Conservation (phyloP, 2,329 filamentous ascomycete genomes). For the Lizonia empirigonia region DNA sequence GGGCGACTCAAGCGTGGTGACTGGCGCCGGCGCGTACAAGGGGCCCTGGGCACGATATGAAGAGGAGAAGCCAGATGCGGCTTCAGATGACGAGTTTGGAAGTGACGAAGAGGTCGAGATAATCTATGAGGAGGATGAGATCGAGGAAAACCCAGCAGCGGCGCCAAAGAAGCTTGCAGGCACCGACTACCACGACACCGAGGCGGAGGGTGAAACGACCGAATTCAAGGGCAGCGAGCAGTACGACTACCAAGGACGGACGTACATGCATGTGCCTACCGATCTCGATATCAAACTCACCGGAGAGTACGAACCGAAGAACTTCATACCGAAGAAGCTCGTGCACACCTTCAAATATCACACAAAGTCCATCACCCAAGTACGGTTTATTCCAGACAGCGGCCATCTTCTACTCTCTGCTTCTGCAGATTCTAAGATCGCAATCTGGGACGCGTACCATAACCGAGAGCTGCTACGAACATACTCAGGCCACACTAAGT, state of each 20-base stretch:
- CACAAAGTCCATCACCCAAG: conserved; percentile 81
- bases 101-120: conserved; percentile 76
- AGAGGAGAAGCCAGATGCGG: conserved; percentile 69
- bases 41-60: conserved; percentile 93
- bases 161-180: conserved; percentile 65
- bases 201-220: conserved; percentile 69
- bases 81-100: conserved; percentile 65
- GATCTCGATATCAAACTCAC: conserved; percentile 59
- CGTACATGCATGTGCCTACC: conserved; percentile 96
- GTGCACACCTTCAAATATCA: conserved; percentile 88
- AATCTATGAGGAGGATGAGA: conserved; percentile 76
- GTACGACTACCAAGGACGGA: conserved; percentile 92
- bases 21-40: conserved; percentile 86
- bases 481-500: conserved; percentile 89
- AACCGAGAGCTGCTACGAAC: conserved; percentile 84
- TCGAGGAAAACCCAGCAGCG: conserved; percentile 61
- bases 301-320: conserved; percentile 80
- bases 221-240: conserved; percentile 83
- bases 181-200: conserved; percentile 57
- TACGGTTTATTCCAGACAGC: conserved; percentile 87
- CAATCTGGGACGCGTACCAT: conserved; percentile 95
- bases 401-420: conserved; percentile 89
- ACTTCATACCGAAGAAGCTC: conserved; percentile 93
- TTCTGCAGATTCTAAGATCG: conserved; percentile 88
- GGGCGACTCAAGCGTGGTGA: conserved; percentile 80